These are phyloP conservation scores for Lactarius indigo DNA, from an alignment of 768 basidiomycete genomes.

Conservation along the genomic window DNA sequence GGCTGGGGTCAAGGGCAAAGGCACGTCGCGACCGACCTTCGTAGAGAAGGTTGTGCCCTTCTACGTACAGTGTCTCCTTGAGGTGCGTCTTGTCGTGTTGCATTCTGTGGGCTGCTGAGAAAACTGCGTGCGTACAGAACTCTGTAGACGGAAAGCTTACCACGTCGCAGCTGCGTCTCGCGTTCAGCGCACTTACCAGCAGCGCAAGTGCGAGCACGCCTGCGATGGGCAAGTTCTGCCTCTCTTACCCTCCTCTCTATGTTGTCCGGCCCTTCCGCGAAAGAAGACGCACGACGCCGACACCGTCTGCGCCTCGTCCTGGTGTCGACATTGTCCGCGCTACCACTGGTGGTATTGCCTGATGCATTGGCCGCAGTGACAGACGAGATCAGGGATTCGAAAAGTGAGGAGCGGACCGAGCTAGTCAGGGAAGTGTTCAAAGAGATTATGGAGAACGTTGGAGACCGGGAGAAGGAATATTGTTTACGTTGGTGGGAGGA, in stretches of 20 bases:
- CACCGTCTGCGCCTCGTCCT: conserved; percentile 64
- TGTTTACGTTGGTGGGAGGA: conserved; percentile 74
- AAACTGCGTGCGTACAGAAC: conserved; percentile 43
- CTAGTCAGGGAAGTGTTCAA: conserved; percentile 56
- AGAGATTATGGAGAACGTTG: conserved; percentile 61
- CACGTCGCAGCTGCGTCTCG: conserved; percentile 63
- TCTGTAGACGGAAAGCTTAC: conserved; percentile 58
- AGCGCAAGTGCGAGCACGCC: conserved; percentile 44
- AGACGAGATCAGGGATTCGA: conserved; percentile 32
- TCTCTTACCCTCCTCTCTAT: conserved; percentile 32
- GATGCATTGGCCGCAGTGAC: conserved; percentile 49
- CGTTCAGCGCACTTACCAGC: conserved; percentile 67
- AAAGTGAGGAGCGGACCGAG: conserved; percentile 36
- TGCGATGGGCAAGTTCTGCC: conserved; percentile 66
- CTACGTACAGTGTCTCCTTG: conserved; percentile 67
- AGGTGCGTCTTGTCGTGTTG: conserved; percentile 42
- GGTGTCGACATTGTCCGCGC: conserved; percentile 60
- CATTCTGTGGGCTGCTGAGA: neutral
- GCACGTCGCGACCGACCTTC: conserved; percentile 32
- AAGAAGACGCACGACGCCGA: conserved; percentile 28
- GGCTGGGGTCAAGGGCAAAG: conserved; percentile 5
- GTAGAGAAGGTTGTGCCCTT: conserved; percentile 64
- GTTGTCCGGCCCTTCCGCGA: conserved; percentile 23
- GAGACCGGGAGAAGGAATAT: conserved; percentile 65
- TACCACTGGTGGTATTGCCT: conserved; percentile 55